A percentile compares a stretch with the other conserved stretches of the same genome.
phyloP scores from a whole-genome alignment of 2,329 filamentous ascomycete genomes.

The Aspergillus persii region DNA sequence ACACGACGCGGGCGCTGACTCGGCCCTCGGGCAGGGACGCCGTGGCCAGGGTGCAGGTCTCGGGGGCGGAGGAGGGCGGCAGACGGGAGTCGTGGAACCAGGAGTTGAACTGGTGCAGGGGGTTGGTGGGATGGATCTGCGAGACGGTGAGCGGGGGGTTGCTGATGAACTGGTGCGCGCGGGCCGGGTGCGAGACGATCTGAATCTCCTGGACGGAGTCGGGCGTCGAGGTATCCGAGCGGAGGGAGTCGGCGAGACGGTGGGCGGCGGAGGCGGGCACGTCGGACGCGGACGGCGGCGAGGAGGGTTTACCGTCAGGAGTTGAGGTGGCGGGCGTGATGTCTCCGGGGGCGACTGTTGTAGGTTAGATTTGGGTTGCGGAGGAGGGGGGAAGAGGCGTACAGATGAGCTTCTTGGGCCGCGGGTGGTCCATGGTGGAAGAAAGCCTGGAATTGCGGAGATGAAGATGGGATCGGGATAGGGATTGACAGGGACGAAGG shows the following conservation, averaged over 20 bases:
- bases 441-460: not conserved
- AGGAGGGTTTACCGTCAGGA: conserved; percentile 14
- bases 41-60: conserved; percentile 85
- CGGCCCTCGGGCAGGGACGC: conserved; percentile 78
- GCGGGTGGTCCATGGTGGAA: conserved; percentile 9
- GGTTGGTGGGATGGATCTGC: conserved; percentile 48
- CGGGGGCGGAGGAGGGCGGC: conserved; percentile 67
- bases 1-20: conserved; percentile 82
- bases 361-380: not conserved
- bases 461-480: not conserved
- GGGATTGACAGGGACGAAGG: not conserved
- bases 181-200: conserved; percentile 37
- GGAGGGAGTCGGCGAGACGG: conserved; percentile 21
- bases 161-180: conserved; percentile 43
- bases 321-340: conserved; percentile 27
- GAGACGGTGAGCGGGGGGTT: conserved; percentile 43
- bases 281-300: conserved; percentile 12
- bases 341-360: conserved; percentile 44
- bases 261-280: conserved; percentile 10
- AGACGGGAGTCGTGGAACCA: conserved; percentile 80
- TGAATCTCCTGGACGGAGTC: conserved; percentile 32
- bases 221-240: conserved; percentile 37
- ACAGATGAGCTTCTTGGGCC: conserved; percentile 45
- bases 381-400: not conserved
- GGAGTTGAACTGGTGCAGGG: conserved; percentile 78